phyloP scores from a whole-genome alignment of 768 basidiomycete genomes.

The Lactarius deliciosus region DNA sequence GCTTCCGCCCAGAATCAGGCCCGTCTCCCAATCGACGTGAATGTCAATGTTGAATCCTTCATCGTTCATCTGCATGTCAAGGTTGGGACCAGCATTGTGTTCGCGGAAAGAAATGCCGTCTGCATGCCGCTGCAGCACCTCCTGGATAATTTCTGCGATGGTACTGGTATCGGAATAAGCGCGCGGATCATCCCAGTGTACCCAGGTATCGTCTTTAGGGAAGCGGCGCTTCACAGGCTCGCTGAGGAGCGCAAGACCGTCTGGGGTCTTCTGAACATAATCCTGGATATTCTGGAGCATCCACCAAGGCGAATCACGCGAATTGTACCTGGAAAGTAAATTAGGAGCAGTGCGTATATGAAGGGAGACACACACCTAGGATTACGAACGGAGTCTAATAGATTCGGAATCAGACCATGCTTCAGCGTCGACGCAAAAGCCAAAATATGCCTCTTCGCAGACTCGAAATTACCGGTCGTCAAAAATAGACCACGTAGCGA shows the following conservation, averaged over 20 bases:
- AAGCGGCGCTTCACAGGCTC: conserved; percentile 91
- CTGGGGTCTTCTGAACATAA: conserved; percentile 79
- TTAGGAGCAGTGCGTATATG: background rate
- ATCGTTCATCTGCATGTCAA: conserved; percentile 97
- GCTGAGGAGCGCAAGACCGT: conserved; percentile 75
- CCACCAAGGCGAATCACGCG: conserved; percentile 98
- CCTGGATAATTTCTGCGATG: conserved; percentile 94
- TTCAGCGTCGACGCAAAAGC: conserved; percentile 92
- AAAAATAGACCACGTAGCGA: conserved; percentile 91
- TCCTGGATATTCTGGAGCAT: conserved; percentile 99
- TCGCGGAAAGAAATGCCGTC: conserved; percentile 92
- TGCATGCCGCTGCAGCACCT: conserved; percentile 92
- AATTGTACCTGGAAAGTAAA: conserved; percentile 68
- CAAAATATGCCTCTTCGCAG: conserved; percentile 85
- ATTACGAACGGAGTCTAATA: conserved; percentile 83
- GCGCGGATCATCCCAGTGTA: conserved; percentile 80
- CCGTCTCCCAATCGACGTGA: conserved; percentile 94
- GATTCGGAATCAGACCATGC: conserved; percentile 94
- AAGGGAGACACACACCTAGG: conserved; percentile 57
- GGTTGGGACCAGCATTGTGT: conserved; percentile 92
- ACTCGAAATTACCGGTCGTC: conserved; percentile 85
- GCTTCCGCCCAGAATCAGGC: conserved; percentile 87
- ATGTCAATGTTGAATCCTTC: conserved; percentile 93
- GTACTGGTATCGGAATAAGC: conserved; percentile 83
- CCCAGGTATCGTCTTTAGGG: conserved; percentile 92